Evolutionary conservation across 2,329 filamentous ascomycete species (phyloP).

Genomic region (Beauveria sp.): DNA sequence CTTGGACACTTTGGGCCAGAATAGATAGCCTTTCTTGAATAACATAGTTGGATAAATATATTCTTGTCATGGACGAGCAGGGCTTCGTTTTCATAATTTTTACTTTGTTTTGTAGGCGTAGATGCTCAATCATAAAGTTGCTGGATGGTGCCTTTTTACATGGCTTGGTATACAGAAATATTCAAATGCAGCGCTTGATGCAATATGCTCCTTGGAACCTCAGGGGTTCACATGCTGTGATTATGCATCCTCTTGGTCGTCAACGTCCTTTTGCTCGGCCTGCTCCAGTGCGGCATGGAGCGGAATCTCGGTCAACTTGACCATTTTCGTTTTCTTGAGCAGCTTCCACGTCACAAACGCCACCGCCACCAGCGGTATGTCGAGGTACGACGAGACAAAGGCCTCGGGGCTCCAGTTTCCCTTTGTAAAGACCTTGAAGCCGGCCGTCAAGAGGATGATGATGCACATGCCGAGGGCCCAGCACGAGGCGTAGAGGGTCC

Average conservation of each 20-base stretch:
- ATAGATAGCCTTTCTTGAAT: background rate
- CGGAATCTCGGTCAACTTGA: conserved; percentile 43
- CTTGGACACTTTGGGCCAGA: background rate
- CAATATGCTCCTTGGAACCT: background rate
- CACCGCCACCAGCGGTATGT: conserved; percentile 50
- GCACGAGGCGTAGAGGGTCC: conserved; percentile 56
- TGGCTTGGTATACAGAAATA: background rate
- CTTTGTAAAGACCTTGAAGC: conserved; percentile 55
- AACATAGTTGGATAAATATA: conserved; percentile 1
- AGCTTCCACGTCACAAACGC: conserved; percentile 59
- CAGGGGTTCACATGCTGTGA: background rate
- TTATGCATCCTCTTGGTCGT: background rate
- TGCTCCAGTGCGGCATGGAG: conserved; percentile 45
- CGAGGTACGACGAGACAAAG: conserved; percentile 56
- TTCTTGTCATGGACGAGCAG: background rate
- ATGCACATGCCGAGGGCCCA: conserved; percentile 51
- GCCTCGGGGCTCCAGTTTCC: conserved; percentile 50
- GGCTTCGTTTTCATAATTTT: no score
- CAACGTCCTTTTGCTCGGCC: conserved; percentile 23
- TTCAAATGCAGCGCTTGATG: background rate
- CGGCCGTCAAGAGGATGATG: conserved; percentile 61
- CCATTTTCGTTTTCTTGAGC: conserved; percentile 51
- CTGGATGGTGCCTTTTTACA: background rate
- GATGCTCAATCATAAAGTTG: background rate
- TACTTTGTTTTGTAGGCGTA: background rate